Evolutionary conservation across 495 filamentous ascomycete species (phyloP), one percentile per base, ranked within the genome.

Genomic region (Glutinoglossum americanum): DNA sequence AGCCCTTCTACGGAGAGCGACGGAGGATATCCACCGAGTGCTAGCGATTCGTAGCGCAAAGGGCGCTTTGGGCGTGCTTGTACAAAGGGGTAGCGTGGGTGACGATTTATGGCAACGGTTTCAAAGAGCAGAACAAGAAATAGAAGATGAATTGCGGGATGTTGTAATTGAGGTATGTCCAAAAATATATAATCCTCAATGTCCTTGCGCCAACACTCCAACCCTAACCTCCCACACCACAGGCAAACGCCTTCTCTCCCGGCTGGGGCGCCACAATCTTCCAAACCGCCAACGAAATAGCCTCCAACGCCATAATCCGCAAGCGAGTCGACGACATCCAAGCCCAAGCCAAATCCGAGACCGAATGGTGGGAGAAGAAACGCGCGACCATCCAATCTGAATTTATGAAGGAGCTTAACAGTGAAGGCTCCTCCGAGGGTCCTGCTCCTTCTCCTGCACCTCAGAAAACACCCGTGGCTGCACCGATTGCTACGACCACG

Each of bases 81-180:
- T 97, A 54, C 87, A 94, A 70, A 74, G 85, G 48, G 93, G 93
- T 0, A 90, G 85, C 67, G 88, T 98, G 0, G 90, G 93, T 8
- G 93, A 98, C 70, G 92, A 98, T 68, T 68, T 97, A 45, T 96
- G 89, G 85, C 92, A 96, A 72, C 75, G 92, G 41, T 94, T 96
- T 67, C 65, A 78, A 63, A 73, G 85, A 44, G 92, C 90, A 27
- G 92, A 98, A 76, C 90, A 90, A 74, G 92, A 97, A 73, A 93
- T 94, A 73, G 89, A 98, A 70, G 90, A 89, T 59, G 92, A 98
- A 70, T 73, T 98, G 35, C 75, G 84, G 60, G 92, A 98, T 72
- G 89, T 96, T 45, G 87, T 96, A 35, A 77, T 81, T 63, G 92
- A 98, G 83, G 88, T 93, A 68, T 57, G 71, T 61, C 6, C 23